phyloP scores from a whole-genome alignment of 148 eudicot genomes.

The Amaranthus hypochondriacus region DNA sequence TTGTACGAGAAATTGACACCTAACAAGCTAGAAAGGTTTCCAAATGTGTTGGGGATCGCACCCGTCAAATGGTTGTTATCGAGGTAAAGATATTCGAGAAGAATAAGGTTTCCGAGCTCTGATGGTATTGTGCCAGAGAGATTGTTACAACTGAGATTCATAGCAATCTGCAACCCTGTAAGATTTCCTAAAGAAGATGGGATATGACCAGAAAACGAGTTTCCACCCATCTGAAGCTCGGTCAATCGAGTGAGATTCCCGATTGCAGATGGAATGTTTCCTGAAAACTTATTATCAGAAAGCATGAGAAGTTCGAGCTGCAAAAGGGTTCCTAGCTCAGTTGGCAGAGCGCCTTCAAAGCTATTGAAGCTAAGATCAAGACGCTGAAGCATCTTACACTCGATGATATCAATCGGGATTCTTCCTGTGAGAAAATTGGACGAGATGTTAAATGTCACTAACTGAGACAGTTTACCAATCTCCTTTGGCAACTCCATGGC shows the following conservation, averaged over 20 bases:
- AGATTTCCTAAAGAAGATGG: constrained; percentile 74
- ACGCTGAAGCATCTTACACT: constrained; percentile 83
- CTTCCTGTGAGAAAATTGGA: constrained; percentile 59
- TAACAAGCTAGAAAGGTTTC: constrained; percentile 67
- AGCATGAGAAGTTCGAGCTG: constrained; percentile 82
- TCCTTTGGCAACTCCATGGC: constrained; percentile 63
- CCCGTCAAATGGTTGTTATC: constrained; percentile 84
- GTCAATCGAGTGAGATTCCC: constrained; percentile 78
- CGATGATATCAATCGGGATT: constrained; percentile 57
- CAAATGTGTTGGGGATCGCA: constrained; percentile 74
- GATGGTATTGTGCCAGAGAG: constrained; percentile 76
- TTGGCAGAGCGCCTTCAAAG: constrained; percentile 51
- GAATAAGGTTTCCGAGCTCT: constrained; percentile 72
- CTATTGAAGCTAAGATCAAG: constrained; percentile 80
- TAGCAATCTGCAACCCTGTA: constrained; percentile 66
- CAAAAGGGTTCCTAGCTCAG: constrained; percentile 62
- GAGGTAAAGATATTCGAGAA: constrained; percentile 70
- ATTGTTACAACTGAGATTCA: constrained; percentile 80
- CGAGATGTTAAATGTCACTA: constrained; percentile 79
- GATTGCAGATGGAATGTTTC: constrained; percentile 59
- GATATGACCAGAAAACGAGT: constrained; percentile 62
- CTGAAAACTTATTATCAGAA: constrained; percentile 71
- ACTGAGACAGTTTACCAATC: constrained; percentile 56
- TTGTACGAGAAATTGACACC: constrained; percentile 85
- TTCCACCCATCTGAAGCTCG: constrained; percentile 87